These are phyloP conservation scores for Cardamine resedifolia DNA, from an alignment of 345 rosid genomes.

Conservation along the genomic window DNA sequence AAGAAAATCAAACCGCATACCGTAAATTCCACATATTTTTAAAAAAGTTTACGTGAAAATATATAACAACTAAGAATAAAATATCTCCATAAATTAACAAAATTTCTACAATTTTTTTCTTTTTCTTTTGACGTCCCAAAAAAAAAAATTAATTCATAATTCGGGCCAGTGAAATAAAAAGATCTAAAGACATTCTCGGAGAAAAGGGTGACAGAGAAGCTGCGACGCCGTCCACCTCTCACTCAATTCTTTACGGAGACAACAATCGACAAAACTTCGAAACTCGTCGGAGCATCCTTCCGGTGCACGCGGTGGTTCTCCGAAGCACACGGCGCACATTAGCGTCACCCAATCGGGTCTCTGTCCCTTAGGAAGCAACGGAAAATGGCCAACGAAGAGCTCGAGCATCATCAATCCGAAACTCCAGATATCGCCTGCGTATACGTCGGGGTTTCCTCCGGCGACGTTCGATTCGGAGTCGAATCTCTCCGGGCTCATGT, in stretches of 20 bases:
- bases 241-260: slow-evolving; percentile 67
- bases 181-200: slow-evolving; percentile 18
- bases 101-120: neutral
- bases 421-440: slow-evolving; percentile 80
- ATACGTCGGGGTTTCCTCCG: slow-evolving; percentile 58
- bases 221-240: slow-evolving; percentile 65
- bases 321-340: slow-evolving; percentile 81
- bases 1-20: neutral
- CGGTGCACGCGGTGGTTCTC: slow-evolving; percentile 66
- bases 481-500: slow-evolving; percentile 84
- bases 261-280: slow-evolving; percentile 57
- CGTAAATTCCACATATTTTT: too few relatives aligned
- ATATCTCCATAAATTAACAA: neutral
- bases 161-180: neutral
- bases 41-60: neutral
- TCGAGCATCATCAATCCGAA: slow-evolving; percentile 68
- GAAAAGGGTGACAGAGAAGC: slow-evolving; percentile 66
- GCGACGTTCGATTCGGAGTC: slow-evolving; percentile 45
- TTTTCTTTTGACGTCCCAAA: too few relatives aligned
- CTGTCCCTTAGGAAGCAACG: slow-evolving; percentile 55
- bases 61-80: neutral
- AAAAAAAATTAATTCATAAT: too few relatives aligned
- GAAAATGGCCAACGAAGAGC: slow-evolving; percentile 67
- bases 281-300: slow-evolving; percentile 58
- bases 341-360: slow-evolving; percentile 78